Evolutionary conservation across 2,329 filamentous ascomycete species (phyloP).

Genomic region (Neopestalotiopsis clavispora): DNA sequence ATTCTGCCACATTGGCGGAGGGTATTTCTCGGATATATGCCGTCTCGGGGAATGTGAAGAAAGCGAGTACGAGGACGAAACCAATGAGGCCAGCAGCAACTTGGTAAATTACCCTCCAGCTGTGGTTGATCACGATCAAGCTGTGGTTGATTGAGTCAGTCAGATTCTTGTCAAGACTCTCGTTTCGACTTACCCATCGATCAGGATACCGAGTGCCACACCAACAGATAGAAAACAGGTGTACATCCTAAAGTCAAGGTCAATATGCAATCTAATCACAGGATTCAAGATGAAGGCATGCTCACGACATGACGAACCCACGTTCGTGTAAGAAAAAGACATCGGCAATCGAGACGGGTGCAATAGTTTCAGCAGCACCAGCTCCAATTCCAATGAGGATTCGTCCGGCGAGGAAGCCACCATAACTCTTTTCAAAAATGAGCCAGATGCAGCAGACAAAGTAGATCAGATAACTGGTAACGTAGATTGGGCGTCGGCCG

Average conservation of each 20-base stretch:
- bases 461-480: slow-evolving; percentile 49
- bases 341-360: slow-evolving; percentile 40
- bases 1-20: slow-evolving; percentile 13
- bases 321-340: slow-evolving; percentile 63
- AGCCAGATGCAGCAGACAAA: slow-evolving; percentile 47
- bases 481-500: slow-evolving; percentile 51
- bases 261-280: neutral
- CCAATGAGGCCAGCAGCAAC: slow-evolving; percentile 56
- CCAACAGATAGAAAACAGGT: slow-evolving; percentile 46
- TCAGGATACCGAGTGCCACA: slow-evolving; percentile 46
- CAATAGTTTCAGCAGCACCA: slow-evolving; percentile 56
- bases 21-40: slow-evolving; percentile 44
- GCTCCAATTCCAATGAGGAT: slow-evolving; percentile 58
- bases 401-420: slow-evolving; percentile 48
- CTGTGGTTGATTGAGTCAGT: slow-evolving; percentile 26
- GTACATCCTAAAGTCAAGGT: slow-evolving; percentile 33
- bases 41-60: slow-evolving; percentile 62
- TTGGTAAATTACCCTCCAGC: slow-evolving; percentile 58
- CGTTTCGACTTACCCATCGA: slow-evolving; percentile 40
- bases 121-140: slow-evolving; percentile 51
- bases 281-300: slow-evolving; percentile 10
- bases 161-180: too few relatives aligned
- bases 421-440: slow-evolving; percentile 46
- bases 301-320: slow-evolving; percentile 54
- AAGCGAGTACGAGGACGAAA: slow-evolving; percentile 48